phyloP scores from a whole-genome alignment of 345 rosid genomes.

The Euclidium syriacum region DNA sequence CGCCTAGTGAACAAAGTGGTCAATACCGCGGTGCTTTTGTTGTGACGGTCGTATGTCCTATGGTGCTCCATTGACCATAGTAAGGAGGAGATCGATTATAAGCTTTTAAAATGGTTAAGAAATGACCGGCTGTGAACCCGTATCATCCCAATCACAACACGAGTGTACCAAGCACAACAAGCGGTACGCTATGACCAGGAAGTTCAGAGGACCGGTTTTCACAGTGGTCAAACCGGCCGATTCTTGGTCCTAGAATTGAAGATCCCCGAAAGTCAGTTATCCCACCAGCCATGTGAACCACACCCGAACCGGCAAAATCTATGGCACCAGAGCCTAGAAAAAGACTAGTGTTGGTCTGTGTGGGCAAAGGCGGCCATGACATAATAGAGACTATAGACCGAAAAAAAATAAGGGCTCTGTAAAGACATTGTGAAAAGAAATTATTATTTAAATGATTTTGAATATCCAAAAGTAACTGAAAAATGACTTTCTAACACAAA shows the following conservation, averaged over 20 bases:
- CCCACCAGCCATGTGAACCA: too few species aligned
- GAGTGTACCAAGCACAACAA: neutral
- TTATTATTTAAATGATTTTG: too few species aligned
- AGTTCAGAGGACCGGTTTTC: neutral
- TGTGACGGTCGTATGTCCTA: conserved; percentile 60
- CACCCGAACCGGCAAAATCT: conserved; percentile 31
- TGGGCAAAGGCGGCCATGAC: too few species aligned
- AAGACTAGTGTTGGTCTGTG: too few species aligned
- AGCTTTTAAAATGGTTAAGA: conserved; percentile 22
- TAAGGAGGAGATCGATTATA: conserved; percentile 25
- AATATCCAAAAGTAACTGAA: too few species aligned
- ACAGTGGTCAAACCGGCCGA: neutral
- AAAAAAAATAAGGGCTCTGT: too few species aligned
- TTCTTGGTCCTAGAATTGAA: neutral
- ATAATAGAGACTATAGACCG: too few species aligned
- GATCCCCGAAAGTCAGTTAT: conserved; percentile 26
- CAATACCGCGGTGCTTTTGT: conserved; percentile 58
- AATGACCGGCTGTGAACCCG: conserved; percentile 60
- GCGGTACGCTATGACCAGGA: neutral
- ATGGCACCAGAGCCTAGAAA: conserved; percentile 24
- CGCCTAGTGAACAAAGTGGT: conserved; percentile 56
- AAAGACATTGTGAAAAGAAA: too few species aligned
- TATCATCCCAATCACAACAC: conserved; percentile 35
- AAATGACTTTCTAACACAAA: too few species aligned
- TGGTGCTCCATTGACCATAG: conserved; percentile 63